Percentiles rank a stretch among this genome's conserved stretches.
Evolutionary conservation across 2,329 filamentous ascomycete species (phyloP).

Genomic region (Alternaria sp.): DNA sequence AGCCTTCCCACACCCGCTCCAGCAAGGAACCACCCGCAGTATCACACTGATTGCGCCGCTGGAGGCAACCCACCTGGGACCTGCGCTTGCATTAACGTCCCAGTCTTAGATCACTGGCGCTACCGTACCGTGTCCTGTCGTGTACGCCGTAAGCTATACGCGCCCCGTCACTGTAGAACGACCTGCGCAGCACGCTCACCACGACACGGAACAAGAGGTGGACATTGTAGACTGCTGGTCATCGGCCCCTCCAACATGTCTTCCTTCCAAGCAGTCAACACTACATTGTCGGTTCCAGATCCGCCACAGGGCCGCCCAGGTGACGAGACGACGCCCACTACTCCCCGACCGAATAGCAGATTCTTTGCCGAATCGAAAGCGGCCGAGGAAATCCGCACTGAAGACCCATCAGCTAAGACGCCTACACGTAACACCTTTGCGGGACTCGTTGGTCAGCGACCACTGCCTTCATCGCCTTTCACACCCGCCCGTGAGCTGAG

Average conservation of each 20-base stretch:
- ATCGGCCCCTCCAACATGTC: constrained; percentile 55
- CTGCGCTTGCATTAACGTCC: constrained; percentile 13
- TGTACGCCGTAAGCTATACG: constrained; percentile 12
- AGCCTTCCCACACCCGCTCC: constrained; percentile 45
- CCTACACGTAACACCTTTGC: constrained; percentile 68
- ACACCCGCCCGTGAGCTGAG: constrained; percentile 58
- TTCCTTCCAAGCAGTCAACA: constrained; percentile 69
- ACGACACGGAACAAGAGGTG: constrained; percentile 15
- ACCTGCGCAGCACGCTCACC: constrained; percentile 20
- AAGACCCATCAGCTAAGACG: constrained; percentile 62
- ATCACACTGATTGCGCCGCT: constrained; percentile 24
- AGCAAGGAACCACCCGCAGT: constrained; percentile 31
- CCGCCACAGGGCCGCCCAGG: constrained; percentile 55
- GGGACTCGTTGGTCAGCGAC: constrained; percentile 57
- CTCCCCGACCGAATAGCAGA: constrained; percentile 58
- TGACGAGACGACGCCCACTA: constrained; percentile 66
- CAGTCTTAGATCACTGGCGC: constrained; percentile 12
- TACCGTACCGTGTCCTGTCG: constrained; percentile 8
- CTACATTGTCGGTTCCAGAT: constrained; percentile 58
- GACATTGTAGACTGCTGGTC: constrained; percentile 5
- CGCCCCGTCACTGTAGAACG: constrained; percentile 13
- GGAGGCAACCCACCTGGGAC: constrained; percentile 10
- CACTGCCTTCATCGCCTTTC: constrained; percentile 55
- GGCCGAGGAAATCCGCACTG: constrained; percentile 47
- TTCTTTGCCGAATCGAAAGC: constrained; percentile 52